These are phyloP conservation scores for Daldinia grandis DNA, from an alignment of 495 filamentous ascomycete genomes.

Conservation along the genomic window DNA sequence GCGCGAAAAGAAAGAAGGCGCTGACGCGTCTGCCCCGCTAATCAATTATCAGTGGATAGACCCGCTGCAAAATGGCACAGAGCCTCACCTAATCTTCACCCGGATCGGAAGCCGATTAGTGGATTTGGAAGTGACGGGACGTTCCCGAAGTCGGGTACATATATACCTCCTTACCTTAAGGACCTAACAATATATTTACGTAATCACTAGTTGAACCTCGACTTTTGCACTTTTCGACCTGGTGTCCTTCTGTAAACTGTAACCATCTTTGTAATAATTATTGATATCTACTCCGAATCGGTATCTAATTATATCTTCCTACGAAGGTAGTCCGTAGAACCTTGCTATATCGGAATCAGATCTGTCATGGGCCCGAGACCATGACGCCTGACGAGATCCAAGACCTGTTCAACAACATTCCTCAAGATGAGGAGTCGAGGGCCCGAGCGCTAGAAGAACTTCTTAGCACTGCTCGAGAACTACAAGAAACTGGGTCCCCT, in stretches of 20 bases:
- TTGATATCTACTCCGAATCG: background rate
- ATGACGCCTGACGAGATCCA: conserved; percentile 37
- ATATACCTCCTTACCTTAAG: background rate
- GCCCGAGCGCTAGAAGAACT: conserved; percentile 41
- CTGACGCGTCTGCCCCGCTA: background rate
- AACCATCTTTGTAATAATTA: background rate
- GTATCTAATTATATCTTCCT: background rate
- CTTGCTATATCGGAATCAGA: background rate
- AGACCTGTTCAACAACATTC: conserved; percentile 28
- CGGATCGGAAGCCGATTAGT: background rate
- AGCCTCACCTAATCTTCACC: background rate
- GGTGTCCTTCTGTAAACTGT: background rate
- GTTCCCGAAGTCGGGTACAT: background rate
- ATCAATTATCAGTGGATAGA: background rate
- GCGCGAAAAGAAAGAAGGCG: background rate
- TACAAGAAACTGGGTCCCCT: conserved; percentile 45
- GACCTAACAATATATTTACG: background rate
- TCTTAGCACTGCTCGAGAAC: conserved; percentile 39
- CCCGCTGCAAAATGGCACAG: background rate
- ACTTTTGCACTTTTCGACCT: background rate
- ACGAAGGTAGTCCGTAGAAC: background rate
- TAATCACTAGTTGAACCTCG: background rate
- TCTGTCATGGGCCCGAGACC: conserved; percentile 20
- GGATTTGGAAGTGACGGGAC: background rate
- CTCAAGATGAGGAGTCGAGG: conserved; percentile 34